These are phyloP conservation scores for Sergeia podlipaevii DNA, from an alignment of 208 protist genomes.

Conservation along the genomic window DNA sequence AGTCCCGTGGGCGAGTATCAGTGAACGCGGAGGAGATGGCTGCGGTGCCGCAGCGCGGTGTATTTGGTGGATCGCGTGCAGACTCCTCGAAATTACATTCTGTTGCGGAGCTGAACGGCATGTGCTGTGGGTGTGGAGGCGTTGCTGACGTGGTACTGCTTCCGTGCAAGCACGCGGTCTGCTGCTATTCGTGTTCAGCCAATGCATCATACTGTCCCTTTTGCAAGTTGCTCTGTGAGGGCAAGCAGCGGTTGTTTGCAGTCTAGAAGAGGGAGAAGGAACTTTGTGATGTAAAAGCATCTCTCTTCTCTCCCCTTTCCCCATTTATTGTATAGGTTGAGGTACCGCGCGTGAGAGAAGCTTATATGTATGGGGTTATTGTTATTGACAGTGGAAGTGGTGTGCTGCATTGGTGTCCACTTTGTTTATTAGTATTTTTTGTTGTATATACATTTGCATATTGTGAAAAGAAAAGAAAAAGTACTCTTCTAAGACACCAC, in stretches of 20 bases:
- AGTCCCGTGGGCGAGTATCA: constrained; percentile 16
- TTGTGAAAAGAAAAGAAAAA: too few relatives aligned
- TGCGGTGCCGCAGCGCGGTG: not conserved
- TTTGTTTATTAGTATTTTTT: too few relatives aligned
- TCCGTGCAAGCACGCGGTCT: constrained; percentile 48
- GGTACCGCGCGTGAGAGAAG: too few relatives aligned
- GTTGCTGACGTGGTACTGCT: constrained; percentile 40
- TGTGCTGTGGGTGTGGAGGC: constrained; percentile 43
- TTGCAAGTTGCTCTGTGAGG: constrained; percentile 29
- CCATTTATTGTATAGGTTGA: too few relatives aligned
- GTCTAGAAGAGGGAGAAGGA: too few relatives aligned
- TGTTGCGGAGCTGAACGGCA: constrained; percentile 32
- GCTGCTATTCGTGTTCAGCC: constrained; percentile 34
- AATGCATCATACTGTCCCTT: constrained; percentile 39
- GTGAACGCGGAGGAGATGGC: constrained; percentile 21
- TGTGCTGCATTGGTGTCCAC: too few relatives aligned
- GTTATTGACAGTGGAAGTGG: too few relatives aligned
- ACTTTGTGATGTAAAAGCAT: not conserved
- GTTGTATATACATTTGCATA: too few relatives aligned
- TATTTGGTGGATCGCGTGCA: constrained; percentile 9
- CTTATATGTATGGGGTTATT: too few relatives aligned
- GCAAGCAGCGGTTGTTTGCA: constrained; percentile 26
- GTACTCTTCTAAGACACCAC: too few relatives aligned
- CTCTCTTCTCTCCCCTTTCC: not conserved
- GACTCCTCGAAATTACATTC: constrained; percentile 15